phyloP scores from a whole-genome alignment of 257 asterid species.

The Misopates orontium region DNA sequence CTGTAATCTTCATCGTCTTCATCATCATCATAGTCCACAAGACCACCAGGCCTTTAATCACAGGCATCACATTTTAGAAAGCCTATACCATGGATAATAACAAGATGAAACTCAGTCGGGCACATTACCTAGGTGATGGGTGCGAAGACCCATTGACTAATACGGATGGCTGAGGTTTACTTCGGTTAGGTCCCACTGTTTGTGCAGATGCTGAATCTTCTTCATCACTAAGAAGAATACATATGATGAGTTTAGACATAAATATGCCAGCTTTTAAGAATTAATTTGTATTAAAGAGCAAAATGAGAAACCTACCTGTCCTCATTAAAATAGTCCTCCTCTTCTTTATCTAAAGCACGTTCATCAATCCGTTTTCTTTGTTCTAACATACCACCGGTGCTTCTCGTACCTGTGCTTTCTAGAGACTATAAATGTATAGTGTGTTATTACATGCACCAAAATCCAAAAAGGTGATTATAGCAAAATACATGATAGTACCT shows the following conservation, averaged over 20 bases:
- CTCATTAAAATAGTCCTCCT: constrained; percentile 92
- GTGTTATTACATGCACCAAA: constrained; percentile 23
- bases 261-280: background rate
- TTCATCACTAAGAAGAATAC: constrained; percentile 55
- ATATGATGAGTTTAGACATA: constrained; percentile 13
- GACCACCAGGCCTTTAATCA: constrained; percentile 74
- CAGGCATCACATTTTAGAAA: constrained; percentile 20
- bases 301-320: constrained; percentile 64
- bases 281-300: constrained; percentile 1
- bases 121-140: constrained; percentile 56
- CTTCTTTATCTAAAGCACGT: constrained; percentile 94
- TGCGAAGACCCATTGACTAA: constrained; percentile 64
- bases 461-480: constrained; percentile 4
- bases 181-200: constrained; percentile 41
- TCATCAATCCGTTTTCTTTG: constrained; percentile 82
- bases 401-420: constrained; percentile 59
- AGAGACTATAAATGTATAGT: constrained; percentile 50
- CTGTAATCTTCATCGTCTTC: constrained; percentile 93
- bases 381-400: constrained; percentile 48
- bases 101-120: constrained; percentile 5
- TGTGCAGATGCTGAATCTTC: constrained; percentile 90
- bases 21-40: constrained; percentile 95
- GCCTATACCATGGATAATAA: constrained; percentile 4
- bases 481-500: constrained; percentile 53
- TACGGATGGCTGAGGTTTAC: constrained; percentile 47